phyloP scores from a whole-genome alignment of 495 filamentous ascomycete genomes.

The Aspergillus indologenus region DNA sequence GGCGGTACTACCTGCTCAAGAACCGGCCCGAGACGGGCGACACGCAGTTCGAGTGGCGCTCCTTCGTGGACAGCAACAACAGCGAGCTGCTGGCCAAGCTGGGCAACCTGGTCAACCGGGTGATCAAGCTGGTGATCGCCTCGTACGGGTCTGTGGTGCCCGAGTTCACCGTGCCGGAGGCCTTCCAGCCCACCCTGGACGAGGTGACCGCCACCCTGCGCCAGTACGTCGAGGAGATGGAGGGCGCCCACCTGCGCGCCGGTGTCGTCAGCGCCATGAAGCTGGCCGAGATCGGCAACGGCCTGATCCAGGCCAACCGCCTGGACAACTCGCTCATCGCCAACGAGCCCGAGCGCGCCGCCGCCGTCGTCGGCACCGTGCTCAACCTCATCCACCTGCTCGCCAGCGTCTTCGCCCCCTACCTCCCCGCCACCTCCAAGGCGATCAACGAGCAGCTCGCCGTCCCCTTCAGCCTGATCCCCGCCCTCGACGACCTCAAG shows the following conservation, averaged over 20 bases:
- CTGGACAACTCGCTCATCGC: constrained; percentile 78
- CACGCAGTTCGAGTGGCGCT: constrained; percentile 83
- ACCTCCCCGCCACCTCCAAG: constrained; percentile 76
- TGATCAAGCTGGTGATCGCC: constrained; percentile 85
- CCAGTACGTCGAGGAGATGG: constrained; percentile 70
- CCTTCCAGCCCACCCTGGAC: constrained; percentile 43
- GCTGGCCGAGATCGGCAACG: constrained; percentile 71
- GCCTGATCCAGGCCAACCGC: constrained; percentile 74
- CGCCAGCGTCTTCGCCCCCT: constrained; percentile 71
- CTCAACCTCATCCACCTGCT: constrained; percentile 81
- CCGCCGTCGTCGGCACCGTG: constrained; percentile 74
- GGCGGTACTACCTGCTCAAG: constrained; percentile 89
- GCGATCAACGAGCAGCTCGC: constrained; percentile 75
- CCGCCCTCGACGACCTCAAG: constrained; percentile 43
- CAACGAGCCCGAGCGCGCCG: constrained; percentile 67
- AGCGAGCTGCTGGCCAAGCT: constrained; percentile 85
- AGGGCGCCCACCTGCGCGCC: constrained; percentile 70
- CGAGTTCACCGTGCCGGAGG: constrained; percentile 52
- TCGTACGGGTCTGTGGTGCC: constrained; percentile 69
- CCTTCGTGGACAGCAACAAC: constrained; percentile 85
- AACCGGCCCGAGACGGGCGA: constrained; percentile 88
- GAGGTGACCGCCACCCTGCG: constrained; percentile 60
- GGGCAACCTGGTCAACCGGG: constrained; percentile 90
- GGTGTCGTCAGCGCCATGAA: constrained; percentile 69
- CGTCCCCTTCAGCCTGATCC: constrained; percentile 61